Base-by-base conservation (phyloP, 2,329 filamentous ascomycete genomes). In the Calonectria pteridis region DNA sequence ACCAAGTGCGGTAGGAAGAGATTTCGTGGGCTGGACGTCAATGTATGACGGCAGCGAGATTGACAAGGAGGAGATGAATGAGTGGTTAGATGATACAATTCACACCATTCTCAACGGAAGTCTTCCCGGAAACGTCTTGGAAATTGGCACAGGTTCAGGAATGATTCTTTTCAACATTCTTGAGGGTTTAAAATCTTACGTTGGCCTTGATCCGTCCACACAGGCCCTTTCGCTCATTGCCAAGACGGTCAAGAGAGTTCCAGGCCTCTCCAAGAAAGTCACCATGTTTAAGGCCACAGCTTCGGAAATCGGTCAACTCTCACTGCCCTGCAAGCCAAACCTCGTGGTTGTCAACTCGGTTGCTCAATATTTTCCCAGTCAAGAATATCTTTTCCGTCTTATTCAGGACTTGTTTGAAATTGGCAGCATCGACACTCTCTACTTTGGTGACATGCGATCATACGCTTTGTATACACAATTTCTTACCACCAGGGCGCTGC, bases 11-110 rank as follows among this genome's bases (percentile, higher is more conserved):
- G 71, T 80, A 31, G 82, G 81, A 0, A 66, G 69, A 3, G 82
- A 84, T 49, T 83, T 83, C 33, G 74, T 75, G 1, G 80, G 78
- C 10, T 83, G 82, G 82, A 82, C 75, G 4, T 83, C 82, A 0
- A 82, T 81, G 79, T 83, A 82, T 40, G 78, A 83, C 35, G 82
- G 81, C 4, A 72, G 14, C 0, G n/a, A 71, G 2, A 81, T 83
- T 9, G 76, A 81, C 53, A 78, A 74, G 43, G 65, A 1, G 0
- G 80, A 83, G 53, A 83, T 83, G 82, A 65, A 78, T 6, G 81
- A 82, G 58, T 83, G 82, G 82, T 73, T 83, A 0, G 80, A 82
- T 16, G 82, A 83, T 13, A 81, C 81, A 0, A 81, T 83, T 4
- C 14, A 68, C 1, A 70, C 75, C 0, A 74, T 82, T 0, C 71